phyloP scores from a whole-genome alignment of 257 asterid genomes.

The Primulina eburnea region DNA sequence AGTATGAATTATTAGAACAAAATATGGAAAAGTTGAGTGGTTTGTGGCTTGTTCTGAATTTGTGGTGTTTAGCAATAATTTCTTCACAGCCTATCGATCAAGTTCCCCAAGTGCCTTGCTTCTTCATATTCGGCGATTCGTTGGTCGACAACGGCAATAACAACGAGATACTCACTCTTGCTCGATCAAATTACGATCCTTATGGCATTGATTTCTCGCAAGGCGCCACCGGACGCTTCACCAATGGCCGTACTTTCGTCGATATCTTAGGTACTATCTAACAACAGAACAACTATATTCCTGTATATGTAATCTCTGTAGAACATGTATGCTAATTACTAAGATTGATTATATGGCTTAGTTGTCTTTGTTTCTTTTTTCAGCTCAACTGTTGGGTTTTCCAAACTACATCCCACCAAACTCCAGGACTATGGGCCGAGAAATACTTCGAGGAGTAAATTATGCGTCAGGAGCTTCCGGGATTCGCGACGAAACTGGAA shows the following conservation, averaged over 20 bases:
- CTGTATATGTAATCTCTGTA: too few species aligned
- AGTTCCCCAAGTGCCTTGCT: constrained; percentile 64
- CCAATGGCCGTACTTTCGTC: constrained; percentile 82
- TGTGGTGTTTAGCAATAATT: constrained; percentile 28
- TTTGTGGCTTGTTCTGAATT: constrained; percentile 28
- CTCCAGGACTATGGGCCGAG: constrained; percentile 52
- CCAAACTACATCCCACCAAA: constrained; percentile 69
- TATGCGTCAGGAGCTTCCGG: constrained; percentile 94
- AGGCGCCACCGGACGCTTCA: constrained; percentile 80
- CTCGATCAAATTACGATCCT: constrained; percentile 78
- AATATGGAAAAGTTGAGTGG: neutral
- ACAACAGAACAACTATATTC: too few species aligned
- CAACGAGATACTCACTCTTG: constrained; percentile 68
- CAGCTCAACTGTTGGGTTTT: constrained; percentile 88
- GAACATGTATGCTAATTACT: neutral
- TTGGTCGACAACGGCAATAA: constrained; percentile 89
- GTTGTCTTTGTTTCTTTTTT: constrained; percentile 3
- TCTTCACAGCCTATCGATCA: constrained; percentile 36
- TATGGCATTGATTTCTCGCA: constrained; percentile 77
- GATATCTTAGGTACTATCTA: constrained; percentile 53
- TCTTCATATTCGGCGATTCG: constrained; percentile 80
- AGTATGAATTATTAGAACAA: too few species aligned
- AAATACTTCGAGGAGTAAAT: constrained; percentile 60
- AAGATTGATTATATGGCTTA: too few species aligned
- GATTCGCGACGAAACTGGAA: constrained; percentile 85